A percentile compares a stretch with the other conserved stretches of the same genome.
Conservation (phyloP, 352 stramenopile genomes). For the Phytophthora cactorum region DNA sequence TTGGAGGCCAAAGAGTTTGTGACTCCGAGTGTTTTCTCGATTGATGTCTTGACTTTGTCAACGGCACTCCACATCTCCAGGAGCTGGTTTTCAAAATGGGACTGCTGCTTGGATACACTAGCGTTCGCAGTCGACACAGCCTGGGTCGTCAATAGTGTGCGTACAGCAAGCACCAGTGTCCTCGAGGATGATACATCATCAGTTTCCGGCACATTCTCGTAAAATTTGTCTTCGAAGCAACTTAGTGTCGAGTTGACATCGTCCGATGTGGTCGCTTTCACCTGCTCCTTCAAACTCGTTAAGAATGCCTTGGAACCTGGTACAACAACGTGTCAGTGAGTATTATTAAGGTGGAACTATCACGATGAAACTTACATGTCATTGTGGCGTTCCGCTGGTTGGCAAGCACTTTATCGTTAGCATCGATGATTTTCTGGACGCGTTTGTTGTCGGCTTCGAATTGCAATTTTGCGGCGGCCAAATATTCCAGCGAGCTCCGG, state of each 20-base stretch:
- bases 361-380: constrained; percentile 29
- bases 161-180: constrained; percentile 33
- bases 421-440: constrained; percentile 37
- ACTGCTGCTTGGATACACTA: constrained; percentile 31
- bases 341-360: not conserved
- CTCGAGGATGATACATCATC: constrained; percentile 30
- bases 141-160: constrained; percentile 37
- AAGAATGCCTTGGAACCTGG: constrained; percentile 36
- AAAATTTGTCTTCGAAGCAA: constrained; percentile 39
- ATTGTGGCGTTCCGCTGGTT: constrained; percentile 24
- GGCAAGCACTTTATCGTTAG: constrained; percentile 30
- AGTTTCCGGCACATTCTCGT: constrained; percentile 29
- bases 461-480: constrained; percentile 32
- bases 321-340: constrained; percentile 5
- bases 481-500: constrained; percentile 30
- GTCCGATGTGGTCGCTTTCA: constrained; percentile 4
- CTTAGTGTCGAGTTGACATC: constrained; percentile 32
- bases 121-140: constrained; percentile 21
- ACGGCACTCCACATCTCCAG: constrained; percentile 38
- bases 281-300: constrained; percentile 24
- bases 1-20: constrained; percentile 20
- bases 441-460: constrained; percentile 34
- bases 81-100: constrained; percentile 31
- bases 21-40: constrained; percentile 32
- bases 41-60: constrained; percentile 31